These are phyloP conservation scores for Septoria linicola DNA, from an alignment of 2,329 filamentous ascomycete genomes.

Conservation along the genomic window DNA sequence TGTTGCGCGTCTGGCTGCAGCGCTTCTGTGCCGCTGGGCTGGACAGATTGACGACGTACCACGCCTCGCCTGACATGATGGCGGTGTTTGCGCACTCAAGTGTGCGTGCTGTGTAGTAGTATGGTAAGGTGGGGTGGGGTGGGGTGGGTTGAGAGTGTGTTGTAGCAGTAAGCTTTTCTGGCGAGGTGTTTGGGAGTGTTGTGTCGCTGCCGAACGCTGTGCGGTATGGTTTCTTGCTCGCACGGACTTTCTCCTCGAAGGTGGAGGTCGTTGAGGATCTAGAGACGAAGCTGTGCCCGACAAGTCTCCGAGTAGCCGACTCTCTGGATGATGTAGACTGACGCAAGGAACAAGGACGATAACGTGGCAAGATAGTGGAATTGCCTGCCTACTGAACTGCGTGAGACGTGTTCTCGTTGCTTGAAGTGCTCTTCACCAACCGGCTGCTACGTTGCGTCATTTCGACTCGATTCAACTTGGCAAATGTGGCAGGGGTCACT, in stretches of 20 bases:
- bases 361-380: not conserved
- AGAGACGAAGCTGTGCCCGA: slow-evolving; percentile 14
- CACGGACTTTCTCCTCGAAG: too few species aligned
- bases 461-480: too few species aligned
- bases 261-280: slow-evolving; percentile 15
- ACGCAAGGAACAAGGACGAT: slow-evolving; percentile 5
- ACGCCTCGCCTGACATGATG: slow-evolving; percentile 44
- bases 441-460: too few species aligned
- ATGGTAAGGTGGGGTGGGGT: too few species aligned
- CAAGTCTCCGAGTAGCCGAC: slow-evolving; percentile 13
- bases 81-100: slow-evolving; percentile 2
- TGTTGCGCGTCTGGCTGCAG: slow-evolving; percentile 2
- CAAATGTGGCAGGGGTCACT: too few species aligned
- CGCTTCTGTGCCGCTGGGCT: not conserved
- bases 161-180: too few species aligned
- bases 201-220: not conserved
- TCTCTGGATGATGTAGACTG: not conserved
- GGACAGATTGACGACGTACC: too few species aligned
- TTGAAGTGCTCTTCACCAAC: not conserved
- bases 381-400: not conserved
- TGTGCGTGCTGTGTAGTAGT: too few species aligned
- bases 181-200: too few species aligned
- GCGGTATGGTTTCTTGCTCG: slow-evolving; percentile 1
- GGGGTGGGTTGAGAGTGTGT: too few species aligned
- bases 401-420: not conserved